Conservation (phyloP, 768 basidiomycete species). For the Vararia minispora region DNA sequence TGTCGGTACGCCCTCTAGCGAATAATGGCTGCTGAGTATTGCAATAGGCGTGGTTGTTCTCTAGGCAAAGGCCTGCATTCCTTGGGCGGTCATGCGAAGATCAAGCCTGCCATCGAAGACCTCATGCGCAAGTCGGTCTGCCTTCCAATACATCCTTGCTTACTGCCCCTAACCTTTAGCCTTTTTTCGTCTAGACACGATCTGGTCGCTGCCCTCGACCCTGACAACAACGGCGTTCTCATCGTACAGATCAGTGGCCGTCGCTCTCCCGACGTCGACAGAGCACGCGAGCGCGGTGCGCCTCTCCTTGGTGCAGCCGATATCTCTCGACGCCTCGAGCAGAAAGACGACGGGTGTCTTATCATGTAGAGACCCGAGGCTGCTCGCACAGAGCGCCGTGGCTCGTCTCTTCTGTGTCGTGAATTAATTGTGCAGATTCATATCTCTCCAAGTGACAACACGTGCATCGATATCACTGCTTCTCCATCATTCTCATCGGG, state of each 20-base stretch:
- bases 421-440: no score
- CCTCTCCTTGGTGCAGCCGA: slow-evolving; percentile 43
- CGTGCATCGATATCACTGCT: no score
- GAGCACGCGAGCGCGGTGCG: slow-evolving; percentile 15
- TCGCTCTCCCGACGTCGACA: slow-evolving; percentile 15
- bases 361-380: no score
- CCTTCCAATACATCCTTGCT: no score
- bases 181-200: slow-evolving; percentile 40
- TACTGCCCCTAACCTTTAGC: not conserved
- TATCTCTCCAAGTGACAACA: no score
- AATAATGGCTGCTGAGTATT: not conserved
- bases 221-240: slow-evolving; percentile 74
- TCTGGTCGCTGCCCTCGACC: slow-evolving; percentile 65
- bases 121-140: slow-evolving; percentile 63
- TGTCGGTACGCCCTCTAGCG: slow-evolving; percentile 47
- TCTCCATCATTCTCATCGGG: no score
- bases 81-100: slow-evolving; percentile 60
- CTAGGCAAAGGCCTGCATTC: slow-evolving; percentile 86
- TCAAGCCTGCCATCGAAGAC: slow-evolving; percentile 86
- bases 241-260: slow-evolving; percentile 56
- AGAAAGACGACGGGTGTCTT: slow-evolving; percentile 41
- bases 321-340: slow-evolving; percentile 42
- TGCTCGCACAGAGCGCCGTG: no score
- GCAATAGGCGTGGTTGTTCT: not conserved
- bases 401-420: no score